Evolutionary conservation across 1,284 basidiomycete species (phyloP).

Genomic region (Spongiforma sp.): DNA sequence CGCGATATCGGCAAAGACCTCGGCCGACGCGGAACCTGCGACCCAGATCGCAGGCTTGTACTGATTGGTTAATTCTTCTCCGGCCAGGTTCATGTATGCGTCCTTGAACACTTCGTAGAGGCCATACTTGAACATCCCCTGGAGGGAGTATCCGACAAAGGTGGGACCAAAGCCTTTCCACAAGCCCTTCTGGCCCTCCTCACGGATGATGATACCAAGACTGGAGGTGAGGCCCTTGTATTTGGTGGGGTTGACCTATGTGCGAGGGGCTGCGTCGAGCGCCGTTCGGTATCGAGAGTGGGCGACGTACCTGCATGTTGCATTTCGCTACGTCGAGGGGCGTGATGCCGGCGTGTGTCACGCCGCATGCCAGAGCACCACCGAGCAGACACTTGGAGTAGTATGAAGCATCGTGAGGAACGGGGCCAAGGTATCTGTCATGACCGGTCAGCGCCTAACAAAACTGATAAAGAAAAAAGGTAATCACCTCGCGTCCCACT

Average conservation of each 20-base stretch:
- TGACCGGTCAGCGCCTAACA: too few relatives aligned
- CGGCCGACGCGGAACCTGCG: constrained; percentile 90
- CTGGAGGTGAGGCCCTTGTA: constrained; percentile 79
- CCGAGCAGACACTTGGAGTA: constrained; percentile 87
- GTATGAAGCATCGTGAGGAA: constrained; percentile 75
- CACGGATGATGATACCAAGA: constrained; percentile 77
- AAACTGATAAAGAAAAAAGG: too few relatives aligned
- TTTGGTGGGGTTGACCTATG: constrained; percentile 72
- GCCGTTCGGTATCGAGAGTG: neutral
- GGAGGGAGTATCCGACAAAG: constrained; percentile 92
- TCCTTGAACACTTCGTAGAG: constrained; percentile 98
- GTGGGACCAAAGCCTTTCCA: constrained; percentile 96
- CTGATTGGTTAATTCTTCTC: constrained; percentile 81
- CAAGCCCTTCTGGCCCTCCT: constrained; percentile 86
- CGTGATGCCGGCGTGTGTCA: constrained; percentile 94
- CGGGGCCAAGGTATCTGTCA: constrained; percentile 70
- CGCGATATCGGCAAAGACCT: constrained; percentile 93
- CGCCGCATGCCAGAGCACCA: constrained; percentile 90
- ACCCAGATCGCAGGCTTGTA: constrained; percentile 97
- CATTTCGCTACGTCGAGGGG: constrained; percentile 97
- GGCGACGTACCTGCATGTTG: constrained; percentile 87
- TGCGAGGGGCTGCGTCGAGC: neutral
- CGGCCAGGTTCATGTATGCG: constrained; percentile 83
- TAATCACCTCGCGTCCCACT: too few relatives aligned
- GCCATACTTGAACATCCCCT: constrained; percentile 98